Evolutionary conservation across 352 stramenopile species (phyloP), one percentile per base, ranked within the genome.

Genomic region (Globisporangium carolinianum): DNA sequence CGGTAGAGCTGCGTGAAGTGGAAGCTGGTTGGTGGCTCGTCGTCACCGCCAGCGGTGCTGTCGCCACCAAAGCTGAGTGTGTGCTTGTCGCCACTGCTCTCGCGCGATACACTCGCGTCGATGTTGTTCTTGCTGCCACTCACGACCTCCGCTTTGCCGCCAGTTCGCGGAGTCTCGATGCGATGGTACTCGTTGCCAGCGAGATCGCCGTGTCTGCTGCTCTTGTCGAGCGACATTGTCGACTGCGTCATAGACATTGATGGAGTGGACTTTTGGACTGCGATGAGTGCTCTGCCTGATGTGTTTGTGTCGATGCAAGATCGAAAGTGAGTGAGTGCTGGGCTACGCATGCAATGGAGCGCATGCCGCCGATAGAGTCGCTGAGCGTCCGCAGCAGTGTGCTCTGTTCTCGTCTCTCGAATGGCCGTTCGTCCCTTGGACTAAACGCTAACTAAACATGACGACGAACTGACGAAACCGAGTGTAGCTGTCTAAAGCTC

Each of bases 1-100:
- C 71, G 67, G 35, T 79, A 79, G 46, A 79, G 52, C 10, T 72
- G 36, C 4, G 37, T 24, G 42, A 77, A 71, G 17, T 65, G 67
- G 52, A 75, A 77, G 6, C 60, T 72, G 8, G 41, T 60, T 12
- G 68, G 64, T 53, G 64, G 17, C 42, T 71, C 53, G 42, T 47
- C 42, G 14, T 47, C 42, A 11, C 5, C 42, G 42, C 5, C 12
- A 6, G 9, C 12, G 15, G 42, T 6, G 14, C 42, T 47, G 8
- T 47, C 42, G 42, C 15, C 14, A 12, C 15, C 42, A n/a, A n/a
- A 6, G 8, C 42, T 47, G 42, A 14, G 10, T n/a, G 10, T 14
- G 42, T 7, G 42, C 14, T 47, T 47, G 8, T 47, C 15, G 39
- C 39, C 11, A 12, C 39, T 43, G 11, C 39, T 43, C 39, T 43